Base-by-base conservation (phyloP, 73 alveolate genomes). In the Loxodes magnus region DNA sequence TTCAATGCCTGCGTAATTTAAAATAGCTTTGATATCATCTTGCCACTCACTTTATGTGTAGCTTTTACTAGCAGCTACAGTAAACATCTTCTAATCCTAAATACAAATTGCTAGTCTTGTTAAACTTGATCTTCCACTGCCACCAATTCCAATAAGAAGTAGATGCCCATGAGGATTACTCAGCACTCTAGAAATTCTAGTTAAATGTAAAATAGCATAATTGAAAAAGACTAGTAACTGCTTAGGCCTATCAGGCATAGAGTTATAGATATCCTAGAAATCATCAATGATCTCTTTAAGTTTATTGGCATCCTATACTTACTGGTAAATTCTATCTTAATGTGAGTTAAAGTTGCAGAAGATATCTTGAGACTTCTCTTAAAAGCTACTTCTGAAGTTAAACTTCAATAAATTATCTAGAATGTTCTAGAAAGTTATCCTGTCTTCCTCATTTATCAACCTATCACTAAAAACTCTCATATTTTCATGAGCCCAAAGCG, bases 381-480 rank as follows among this genome's bases (percentile, higher is more conserved):
- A 81, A 91, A 94, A 91, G 3, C 75, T 92, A 33, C 93, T 84
- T 64, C 79, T 84, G 77, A 87, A 82, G 44, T 79, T 79, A 33
- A 73, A 88, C 60, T 74, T 69, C 56, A 88, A 75, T 14, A 79
- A 71, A 29, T 84, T 93, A 59, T 90, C 94, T 52, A 94, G 57
- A 12, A 91, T 60, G 39, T 77, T 91, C 49, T 92, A 91, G 65
- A 90, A 92, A 56, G 51, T 44, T 6, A 65, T 79, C 57, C 82
- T 75, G 67, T 89, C 99, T 35, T 75, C 86, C 22, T 72, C 88
- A 74, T 82, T 84, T 21, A 89, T 86, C 61, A 92, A 73, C 56
- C 99, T 77, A 70, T 92, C 99, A 65, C 84, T 82, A 77, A 92
- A 92, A 28, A 92, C 96, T 84, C 99, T 88, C 31, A 86, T 74